Conservation (phyloP, 768 basidiomycete species). For the Thelephora ganbajun region DNA sequence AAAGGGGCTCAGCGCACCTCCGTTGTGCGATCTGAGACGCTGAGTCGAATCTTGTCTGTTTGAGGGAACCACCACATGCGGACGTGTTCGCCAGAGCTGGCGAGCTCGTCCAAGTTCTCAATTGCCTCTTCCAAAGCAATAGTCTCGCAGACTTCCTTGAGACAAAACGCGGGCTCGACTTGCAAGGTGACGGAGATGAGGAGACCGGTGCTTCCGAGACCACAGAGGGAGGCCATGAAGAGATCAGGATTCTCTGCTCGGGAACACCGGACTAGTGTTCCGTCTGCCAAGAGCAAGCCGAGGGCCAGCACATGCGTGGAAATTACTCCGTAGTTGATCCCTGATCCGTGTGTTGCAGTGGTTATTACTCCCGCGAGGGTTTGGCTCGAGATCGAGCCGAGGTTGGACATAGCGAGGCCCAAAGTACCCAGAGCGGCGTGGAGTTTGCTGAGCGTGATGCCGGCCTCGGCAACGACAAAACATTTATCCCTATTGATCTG, state of each 20-base stretch:
- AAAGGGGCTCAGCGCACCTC: conserved; percentile 39
- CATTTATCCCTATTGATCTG: conserved; percentile 60
- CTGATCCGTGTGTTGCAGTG: conserved; percentile 92
- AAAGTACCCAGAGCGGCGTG: conserved; percentile 51
- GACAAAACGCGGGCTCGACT: conserved; percentile 70
- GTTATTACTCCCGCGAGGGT: conserved; percentile 85
- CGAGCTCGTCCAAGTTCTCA: conserved; percentile 38
- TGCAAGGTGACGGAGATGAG: conserved; percentile 66
- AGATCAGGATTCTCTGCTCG: conserved; percentile 50
- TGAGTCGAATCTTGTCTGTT: conserved; percentile 54
- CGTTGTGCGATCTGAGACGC: conserved; percentile 56
- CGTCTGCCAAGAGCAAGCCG: conserved; percentile 65
- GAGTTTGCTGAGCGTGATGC: conserved; percentile 64
- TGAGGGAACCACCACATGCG: conserved; percentile 94
- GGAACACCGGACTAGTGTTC: conserved; percentile 54
- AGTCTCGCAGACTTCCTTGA: conserved; percentile 58
- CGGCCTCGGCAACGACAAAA: conserved; percentile 61
- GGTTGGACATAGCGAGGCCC: conserved; percentile 76
- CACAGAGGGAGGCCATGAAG: conserved; percentile 83
- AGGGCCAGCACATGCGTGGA: conserved; percentile 70
- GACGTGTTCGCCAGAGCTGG: conserved; percentile 69
- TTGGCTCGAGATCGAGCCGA: conserved; percentile 95
- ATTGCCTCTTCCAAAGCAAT: conserved; percentile 51
- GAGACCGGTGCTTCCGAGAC: conserved; percentile 82
- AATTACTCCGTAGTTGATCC: conserved; percentile 64